phyloP scores from a whole-genome alignment of 768 basidiomycete genomes.

The Phanerodontia chrysosporium region DNA sequence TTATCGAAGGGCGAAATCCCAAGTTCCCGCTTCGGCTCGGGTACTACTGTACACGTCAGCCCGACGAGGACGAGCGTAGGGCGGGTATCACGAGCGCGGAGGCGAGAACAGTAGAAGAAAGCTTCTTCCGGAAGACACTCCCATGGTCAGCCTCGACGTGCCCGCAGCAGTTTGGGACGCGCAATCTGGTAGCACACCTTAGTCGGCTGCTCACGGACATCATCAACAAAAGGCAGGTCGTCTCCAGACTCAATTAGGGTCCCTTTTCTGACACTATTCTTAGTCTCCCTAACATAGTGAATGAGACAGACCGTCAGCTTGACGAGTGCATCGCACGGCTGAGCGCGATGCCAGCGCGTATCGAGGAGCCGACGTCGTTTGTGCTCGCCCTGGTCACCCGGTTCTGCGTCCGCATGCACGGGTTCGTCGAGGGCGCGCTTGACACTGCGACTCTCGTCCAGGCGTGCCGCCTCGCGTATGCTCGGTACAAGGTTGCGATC shows the following conservation, averaged over 20 bases:
- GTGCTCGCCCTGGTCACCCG: slow-evolving; percentile 32
- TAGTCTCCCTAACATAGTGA: slow-evolving; percentile 29
- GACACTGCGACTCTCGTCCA: slow-evolving; percentile 28
- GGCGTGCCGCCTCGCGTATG: slow-evolving; percentile 29
- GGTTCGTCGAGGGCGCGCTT: slow-evolving; percentile 17
- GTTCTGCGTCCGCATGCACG: slow-evolving; percentile 29
- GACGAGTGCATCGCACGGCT: slow-evolving; percentile 25
- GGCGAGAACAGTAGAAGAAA: slow-evolving; percentile 33
- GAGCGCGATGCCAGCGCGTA: slow-evolving; percentile 26
- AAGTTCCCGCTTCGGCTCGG: slow-evolving; percentile 38
- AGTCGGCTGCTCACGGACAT: slow-evolving; percentile 43
- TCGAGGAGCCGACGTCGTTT: slow-evolving; percentile 27
- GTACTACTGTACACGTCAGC: slow-evolving; percentile 66
- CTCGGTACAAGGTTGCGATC: slow-evolving; percentile 30
- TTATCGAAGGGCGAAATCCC: slow-evolving; percentile 42
- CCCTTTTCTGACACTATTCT: too few species aligned
- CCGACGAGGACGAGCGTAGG: slow-evolving; percentile 53
- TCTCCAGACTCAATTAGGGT: too few species aligned
- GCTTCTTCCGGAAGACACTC: slow-evolving; percentile 43
- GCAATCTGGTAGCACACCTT: slow-evolving; percentile 48
- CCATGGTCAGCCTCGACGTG: slow-evolving; percentile 51
- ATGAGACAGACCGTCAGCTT: slow-evolving; percentile 24
- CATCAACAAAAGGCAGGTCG: slow-evolving; percentile 15
- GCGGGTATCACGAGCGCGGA: slow-evolving; percentile 34
- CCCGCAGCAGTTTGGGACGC: slow-evolving; percentile 51